A percentile compares a stretch with the other conserved stretches of the same genome.
These are phyloP conservation scores for Quercus variabilis DNA, from an alignment of 306 rosid genomes.

Conservation along the genomic window DNA sequence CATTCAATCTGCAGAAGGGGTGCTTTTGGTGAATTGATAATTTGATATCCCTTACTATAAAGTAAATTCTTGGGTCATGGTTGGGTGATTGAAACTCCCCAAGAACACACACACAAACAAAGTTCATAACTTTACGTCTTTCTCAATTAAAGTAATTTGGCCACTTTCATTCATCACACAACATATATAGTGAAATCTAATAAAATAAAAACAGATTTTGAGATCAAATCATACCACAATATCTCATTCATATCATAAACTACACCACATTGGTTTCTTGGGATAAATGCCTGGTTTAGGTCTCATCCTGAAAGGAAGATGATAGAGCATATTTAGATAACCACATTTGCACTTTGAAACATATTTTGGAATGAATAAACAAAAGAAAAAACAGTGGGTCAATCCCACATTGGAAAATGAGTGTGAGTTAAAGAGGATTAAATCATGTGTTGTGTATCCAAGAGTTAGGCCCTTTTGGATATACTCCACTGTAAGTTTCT, in stretches of 20 bases:
- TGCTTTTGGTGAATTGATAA: neutral
- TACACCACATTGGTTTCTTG: conserved; percentile 23
- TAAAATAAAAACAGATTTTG: neutral
- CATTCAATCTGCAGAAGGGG: neutral
- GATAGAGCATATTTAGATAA: conserved; percentile 13
- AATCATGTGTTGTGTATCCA: too few species aligned
- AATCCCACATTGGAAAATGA: too few species aligned
- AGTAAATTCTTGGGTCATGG: conserved; percentile 5
- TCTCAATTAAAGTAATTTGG: neutral
- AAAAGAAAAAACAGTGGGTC: neutral
- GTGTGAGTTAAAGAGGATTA: too few species aligned
- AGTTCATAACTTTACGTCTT: neutral
- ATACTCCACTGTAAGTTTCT: too few species aligned
- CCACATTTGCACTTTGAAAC: neutral
- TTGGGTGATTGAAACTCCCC: conserved; percentile 4
- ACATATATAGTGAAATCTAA: neutral
- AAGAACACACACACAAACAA: neutral
- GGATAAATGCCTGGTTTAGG: conserved; percentile 17
- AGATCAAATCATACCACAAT: conserved; percentile 24
- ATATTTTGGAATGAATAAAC: neutral
- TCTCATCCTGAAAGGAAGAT: conserved; percentile 41
- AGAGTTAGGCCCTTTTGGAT: too few species aligned
- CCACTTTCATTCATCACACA: conserved; percentile 3
- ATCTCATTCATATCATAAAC: neutral
- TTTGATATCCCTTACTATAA: neutral